These are phyloP conservation scores for Tolypocladium cylindrosporum DNA, from an alignment of 2,329 filamentous ascomycete genomes.

Conservation along the genomic window DNA sequence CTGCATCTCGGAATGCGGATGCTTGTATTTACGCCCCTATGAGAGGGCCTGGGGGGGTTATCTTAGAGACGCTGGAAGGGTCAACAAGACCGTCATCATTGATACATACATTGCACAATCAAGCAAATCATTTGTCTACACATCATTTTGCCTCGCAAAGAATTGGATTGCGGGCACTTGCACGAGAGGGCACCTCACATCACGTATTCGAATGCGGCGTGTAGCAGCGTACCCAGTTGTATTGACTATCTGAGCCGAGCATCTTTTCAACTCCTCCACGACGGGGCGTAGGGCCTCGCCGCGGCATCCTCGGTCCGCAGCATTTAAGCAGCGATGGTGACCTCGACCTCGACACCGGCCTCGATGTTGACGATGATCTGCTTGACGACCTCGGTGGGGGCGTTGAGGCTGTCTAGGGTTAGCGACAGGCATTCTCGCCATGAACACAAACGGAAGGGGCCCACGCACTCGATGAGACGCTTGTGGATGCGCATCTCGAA, in stretches of 20 bases:
- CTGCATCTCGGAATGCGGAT: neutral
- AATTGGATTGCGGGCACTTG: neutral
- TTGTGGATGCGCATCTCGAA: constrained; percentile 99
- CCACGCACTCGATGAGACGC: constrained; percentile 80
- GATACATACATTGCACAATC: neutral
- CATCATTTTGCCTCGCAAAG: neutral
- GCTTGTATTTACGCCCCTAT: neutral
- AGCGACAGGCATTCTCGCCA: too few species aligned
- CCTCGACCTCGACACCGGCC: constrained; percentile 87
- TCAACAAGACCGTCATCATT: neutral
- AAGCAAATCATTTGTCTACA: neutral
- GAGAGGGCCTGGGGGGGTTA: neutral
- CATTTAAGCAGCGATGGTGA: constrained; percentile 75
- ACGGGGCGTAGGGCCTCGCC: neutral
- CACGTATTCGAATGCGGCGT: neutral
- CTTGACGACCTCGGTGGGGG: constrained; percentile 96
- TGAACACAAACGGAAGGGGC: neutral
- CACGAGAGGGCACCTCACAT: neutral
- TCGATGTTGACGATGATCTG: constrained; percentile 95
- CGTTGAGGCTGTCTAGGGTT: constrained; percentile 57
- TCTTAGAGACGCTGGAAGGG: neutral
- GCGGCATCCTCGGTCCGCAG: neutral
- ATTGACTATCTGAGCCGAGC: neutral
- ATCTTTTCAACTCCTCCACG: neutral
- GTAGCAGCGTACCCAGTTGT: neutral